Conservation (phyloP, 805 yeast species). For the Torulaspora franciscae region DNA sequence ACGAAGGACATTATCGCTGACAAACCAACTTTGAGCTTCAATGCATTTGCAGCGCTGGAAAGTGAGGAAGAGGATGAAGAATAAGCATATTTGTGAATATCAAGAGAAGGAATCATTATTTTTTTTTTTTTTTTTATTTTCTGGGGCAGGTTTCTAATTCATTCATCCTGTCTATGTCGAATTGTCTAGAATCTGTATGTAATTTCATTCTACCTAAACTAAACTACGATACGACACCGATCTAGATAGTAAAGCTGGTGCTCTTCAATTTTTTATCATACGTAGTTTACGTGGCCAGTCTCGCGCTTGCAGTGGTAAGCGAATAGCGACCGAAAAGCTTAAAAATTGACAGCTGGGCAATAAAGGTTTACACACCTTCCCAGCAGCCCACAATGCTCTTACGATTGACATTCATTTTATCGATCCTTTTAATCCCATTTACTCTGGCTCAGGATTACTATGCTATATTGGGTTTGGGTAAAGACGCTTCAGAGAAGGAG, state of each 20-base stretch:
- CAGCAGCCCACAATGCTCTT: conserved; percentile 5
- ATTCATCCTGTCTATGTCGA: neutral
- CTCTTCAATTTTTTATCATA: neutral
- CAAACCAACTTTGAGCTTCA: conserved; percentile 60
- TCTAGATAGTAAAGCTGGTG: neutral
- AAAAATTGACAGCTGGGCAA: neutral
- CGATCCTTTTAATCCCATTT: conserved; percentile 13
- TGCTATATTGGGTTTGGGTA: conserved; percentile 61
- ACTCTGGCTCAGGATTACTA: conserved; percentile 46
- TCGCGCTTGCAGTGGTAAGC: neutral
- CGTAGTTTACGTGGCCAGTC: neutral
- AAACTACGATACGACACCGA: neutral
- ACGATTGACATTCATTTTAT: conserved; percentile 6
- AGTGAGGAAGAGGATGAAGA: conserved; percentile 49
- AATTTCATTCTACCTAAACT: neutral
- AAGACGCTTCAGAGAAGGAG: conserved; percentile 68
- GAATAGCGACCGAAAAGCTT: conserved; percentile 1
- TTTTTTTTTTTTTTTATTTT: conserved; percentile 4
- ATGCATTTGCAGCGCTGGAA: conserved; percentile 77
- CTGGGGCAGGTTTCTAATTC: neutral
- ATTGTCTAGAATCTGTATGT: neutral
- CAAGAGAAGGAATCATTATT: conserved; percentile 5
- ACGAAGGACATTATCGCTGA: conserved; percentile 67
- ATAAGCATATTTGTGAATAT: conserved; percentile 6
- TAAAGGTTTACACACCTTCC: neutral